phyloP scores from a whole-genome alignment of 2,329 filamentous ascomycete genomes.

The Fusarium foetens region DNA sequence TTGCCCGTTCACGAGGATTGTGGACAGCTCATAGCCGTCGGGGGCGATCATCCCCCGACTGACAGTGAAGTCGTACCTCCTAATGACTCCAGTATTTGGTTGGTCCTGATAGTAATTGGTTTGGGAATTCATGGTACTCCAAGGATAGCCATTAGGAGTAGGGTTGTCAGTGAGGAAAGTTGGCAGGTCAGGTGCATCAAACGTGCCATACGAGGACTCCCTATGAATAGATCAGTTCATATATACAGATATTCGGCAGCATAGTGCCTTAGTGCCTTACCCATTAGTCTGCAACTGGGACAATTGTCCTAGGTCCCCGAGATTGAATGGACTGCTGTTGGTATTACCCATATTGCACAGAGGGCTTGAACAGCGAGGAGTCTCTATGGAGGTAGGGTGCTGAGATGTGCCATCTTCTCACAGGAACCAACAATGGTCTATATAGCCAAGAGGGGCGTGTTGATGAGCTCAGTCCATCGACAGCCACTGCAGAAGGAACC shows the following conservation, averaged over 20 bases:
- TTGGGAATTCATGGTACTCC: slow-evolving; percentile 57
- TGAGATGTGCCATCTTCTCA: not conserved
- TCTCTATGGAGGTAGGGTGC: slow-evolving; percentile 6
- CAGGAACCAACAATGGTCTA: slow-evolving; percentile 23
- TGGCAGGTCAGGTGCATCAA: slow-evolving; percentile 52
- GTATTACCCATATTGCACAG: slow-evolving; percentile 37
- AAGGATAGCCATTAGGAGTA: slow-evolving; percentile 61
- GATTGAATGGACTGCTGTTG: slow-evolving; percentile 29
- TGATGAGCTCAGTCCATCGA: not conserved
- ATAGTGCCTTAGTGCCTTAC: slow-evolving; percentile 3
- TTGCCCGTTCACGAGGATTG: slow-evolving; percentile 71
- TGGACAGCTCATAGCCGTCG: slow-evolving; percentile 64
- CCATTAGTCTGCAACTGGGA: slow-evolving; percentile 40
- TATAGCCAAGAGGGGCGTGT: slow-evolving; percentile 24
- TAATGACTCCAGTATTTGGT: slow-evolving; percentile 64
- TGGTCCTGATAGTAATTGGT: slow-evolving; percentile 62
- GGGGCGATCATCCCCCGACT: slow-evolving; percentile 62
- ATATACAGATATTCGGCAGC: not conserved
- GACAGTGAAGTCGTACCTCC: slow-evolving; percentile 65
- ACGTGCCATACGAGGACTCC: slow-evolving; percentile 54
- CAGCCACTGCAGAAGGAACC: slow-evolving; percentile 14
- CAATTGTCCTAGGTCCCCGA: slow-evolving; percentile 28
- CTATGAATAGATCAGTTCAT: slow-evolving; percentile 38
- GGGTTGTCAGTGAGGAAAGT: slow-evolving; percentile 61
- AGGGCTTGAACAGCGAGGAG: not conserved